A percentile compares a stretch with the other conserved stretches of the same genome.
These are phyloP conservation scores for Coemansia asiatica DNA, from an alignment of 192 early-diverging fungal genomes.

Conservation along the genomic window DNA sequence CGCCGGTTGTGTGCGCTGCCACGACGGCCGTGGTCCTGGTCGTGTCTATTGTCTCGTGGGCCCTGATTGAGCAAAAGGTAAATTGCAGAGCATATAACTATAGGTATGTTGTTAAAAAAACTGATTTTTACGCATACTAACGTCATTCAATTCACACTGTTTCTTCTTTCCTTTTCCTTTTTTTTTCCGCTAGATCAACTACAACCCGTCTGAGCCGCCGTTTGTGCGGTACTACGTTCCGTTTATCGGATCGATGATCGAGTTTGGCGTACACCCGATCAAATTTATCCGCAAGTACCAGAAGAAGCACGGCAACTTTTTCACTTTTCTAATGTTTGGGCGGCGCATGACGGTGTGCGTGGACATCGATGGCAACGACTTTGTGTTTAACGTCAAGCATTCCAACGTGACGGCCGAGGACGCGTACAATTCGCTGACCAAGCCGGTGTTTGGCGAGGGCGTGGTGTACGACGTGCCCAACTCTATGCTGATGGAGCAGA, in stretches of 20 bases:
- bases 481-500: constrained; percentile 95
- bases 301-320: constrained; percentile 84
- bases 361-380: constrained; percentile 92
- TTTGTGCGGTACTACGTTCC: constrained; percentile 78
- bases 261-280: constrained; percentile 88
- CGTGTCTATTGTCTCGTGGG: constrained; percentile 44
- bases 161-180: no score
- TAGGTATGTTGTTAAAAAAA: no score
- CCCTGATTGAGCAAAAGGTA: constrained; percentile 50
- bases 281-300: constrained; percentile 82
- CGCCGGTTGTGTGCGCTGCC: constrained; percentile 28
- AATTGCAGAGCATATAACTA: no score
- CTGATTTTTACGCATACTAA: no score
- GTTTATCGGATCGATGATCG: constrained; percentile 82
- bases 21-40: constrained; percentile 29
- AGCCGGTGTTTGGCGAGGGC: constrained; percentile 89
- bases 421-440: constrained; percentile 90
- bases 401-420: constrained; percentile 86
- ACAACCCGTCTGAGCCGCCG: constrained; percentile 64
- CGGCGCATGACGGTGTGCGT: constrained; percentile 85
- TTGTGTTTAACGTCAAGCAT: constrained; percentile 91
- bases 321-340: constrained; percentile 92
- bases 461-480: constrained; percentile 97
- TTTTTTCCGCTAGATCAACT: constrained; percentile 12
- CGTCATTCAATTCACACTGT: no score